Evolutionary conservation across 2,329 filamentous ascomycete genomes (phyloP).

Genomic region (Mollisiaceae sp.): DNA sequence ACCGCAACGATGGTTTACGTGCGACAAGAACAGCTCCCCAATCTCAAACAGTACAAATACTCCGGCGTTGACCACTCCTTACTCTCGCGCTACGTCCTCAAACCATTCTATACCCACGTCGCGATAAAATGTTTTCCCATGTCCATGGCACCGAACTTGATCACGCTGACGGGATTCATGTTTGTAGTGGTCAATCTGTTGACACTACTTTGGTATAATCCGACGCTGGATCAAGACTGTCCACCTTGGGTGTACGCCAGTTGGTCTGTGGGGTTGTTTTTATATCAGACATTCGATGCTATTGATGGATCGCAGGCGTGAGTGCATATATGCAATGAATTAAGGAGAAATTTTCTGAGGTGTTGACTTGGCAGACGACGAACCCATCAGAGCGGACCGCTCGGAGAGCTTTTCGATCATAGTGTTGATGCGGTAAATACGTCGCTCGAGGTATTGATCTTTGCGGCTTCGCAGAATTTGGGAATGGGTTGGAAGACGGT

Average conservation of each 20-base stretch:
- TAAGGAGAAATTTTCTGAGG: slow-evolving; percentile 21
- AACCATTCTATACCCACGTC: slow-evolving; percentile 95
- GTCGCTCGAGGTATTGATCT: slow-evolving; percentile 88
- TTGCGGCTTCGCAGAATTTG: slow-evolving; percentile 90
- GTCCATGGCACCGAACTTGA: slow-evolving; percentile 88
- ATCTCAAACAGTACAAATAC: slow-evolving; percentile 95
- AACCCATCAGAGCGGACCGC: slow-evolving; percentile 88
- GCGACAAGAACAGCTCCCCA: slow-evolving; percentile 84
- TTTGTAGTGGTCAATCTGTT: slow-evolving; percentile 91
- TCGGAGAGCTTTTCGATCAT: slow-evolving; percentile 97
- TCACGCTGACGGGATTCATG: slow-evolving; percentile 87
- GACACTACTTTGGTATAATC: slow-evolving; percentile 94
- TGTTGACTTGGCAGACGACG: slow-evolving; percentile 62
- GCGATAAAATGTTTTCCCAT: slow-evolving; percentile 95
- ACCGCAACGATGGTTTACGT: slow-evolving; percentile 83
- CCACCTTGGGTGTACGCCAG: slow-evolving; percentile 93
- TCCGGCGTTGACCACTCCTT: slow-evolving; percentile 88
- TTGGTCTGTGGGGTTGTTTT: slow-evolving; percentile 87
- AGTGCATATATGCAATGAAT: slow-evolving; percentile 44
- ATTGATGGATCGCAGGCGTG: slow-evolving; percentile 94
- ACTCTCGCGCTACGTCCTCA: slow-evolving; percentile 89
- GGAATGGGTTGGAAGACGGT: slow-evolving; percentile 92
- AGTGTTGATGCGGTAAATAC: slow-evolving; percentile 97
- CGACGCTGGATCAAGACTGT: slow-evolving; percentile 91
- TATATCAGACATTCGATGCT: slow-evolving; percentile 98